phyloP scores from a whole-genome alignment of 2,329 filamentous ascomycete species.

The Daldinia sp. region DNA sequence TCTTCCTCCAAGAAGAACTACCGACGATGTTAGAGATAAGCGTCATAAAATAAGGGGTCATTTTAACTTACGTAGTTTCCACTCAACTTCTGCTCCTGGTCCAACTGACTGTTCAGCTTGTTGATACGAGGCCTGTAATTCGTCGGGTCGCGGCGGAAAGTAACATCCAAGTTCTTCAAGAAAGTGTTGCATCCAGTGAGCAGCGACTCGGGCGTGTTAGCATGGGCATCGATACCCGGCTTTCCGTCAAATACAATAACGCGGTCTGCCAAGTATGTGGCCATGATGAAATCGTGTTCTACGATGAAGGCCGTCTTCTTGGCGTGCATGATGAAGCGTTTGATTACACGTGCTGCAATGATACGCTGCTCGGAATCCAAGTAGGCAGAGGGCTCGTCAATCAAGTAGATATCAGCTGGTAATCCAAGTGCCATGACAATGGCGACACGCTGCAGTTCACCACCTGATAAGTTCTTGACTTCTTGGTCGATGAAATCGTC shows the following conservation, averaged over 20 bases:
- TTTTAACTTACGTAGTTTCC: conserved; percentile 84
- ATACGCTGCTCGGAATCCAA: conserved; percentile 99
- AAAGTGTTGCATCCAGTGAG: conserved; percentile 97
- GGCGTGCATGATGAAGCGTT: conserved; percentile 99
- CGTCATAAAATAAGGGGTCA: conserved; percentile 15
- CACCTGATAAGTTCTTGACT: conserved; percentile 98
- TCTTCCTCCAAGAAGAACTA: conserved; percentile 95
- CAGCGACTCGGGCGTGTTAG: conserved; percentile 90
- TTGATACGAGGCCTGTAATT: conserved; percentile 98
- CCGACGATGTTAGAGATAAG: conserved; percentile 32
- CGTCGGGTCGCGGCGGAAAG: conserved; percentile 96
- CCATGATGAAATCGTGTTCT: conserved; percentile 99
- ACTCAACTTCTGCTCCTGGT: conserved; percentile 93
- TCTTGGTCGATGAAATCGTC: conserved; percentile 99
- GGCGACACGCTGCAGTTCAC: conserved; percentile 98
- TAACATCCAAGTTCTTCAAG: conserved; percentile 96
- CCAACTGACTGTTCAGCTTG: conserved; percentile 94
- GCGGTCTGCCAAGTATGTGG: conserved; percentile 79
- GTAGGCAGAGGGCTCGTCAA: conserved; percentile 97
- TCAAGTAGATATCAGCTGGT: conserved; percentile 97
- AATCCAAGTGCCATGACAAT: conserved; percentile 97
- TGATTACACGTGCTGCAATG: conserved; percentile 95
- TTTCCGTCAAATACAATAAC: conserved; percentile 98
- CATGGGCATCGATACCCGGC: conserved; percentile 88
- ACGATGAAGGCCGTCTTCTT: conserved; percentile 99